A percentile compares a stretch with the other conserved stretches of the same genome.
Evolutionary conservation across 2,329 filamentous ascomycete species (phyloP).

Genomic region (Aspergillus sp.): DNA sequence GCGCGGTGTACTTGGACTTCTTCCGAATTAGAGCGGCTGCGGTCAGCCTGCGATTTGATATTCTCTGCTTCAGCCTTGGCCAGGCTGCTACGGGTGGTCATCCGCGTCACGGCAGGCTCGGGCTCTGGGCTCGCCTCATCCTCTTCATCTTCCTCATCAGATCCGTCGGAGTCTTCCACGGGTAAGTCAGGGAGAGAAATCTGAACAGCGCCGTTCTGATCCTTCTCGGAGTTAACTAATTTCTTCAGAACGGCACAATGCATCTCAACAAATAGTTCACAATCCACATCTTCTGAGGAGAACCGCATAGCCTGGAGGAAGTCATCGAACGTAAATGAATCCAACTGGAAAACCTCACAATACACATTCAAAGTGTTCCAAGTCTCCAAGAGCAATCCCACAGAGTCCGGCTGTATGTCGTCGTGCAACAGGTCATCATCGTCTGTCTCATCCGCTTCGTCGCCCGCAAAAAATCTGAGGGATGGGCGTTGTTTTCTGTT

Average conservation of each 20-base stretch:
- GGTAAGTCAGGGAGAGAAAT: slow-evolving; percentile 69
- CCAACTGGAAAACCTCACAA: slow-evolving; percentile 83
- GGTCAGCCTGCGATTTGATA: slow-evolving; percentile 52
- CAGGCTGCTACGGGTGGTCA: slow-evolving; percentile 77
- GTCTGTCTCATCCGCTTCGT: slow-evolving; percentile 48
- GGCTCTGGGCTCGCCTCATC: slow-evolving; percentile 59
- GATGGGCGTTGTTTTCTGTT: slow-evolving; percentile 57
- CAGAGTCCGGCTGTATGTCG: slow-evolving; percentile 66
- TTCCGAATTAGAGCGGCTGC: slow-evolving; percentile 35
- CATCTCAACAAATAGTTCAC: slow-evolving; percentile 80
- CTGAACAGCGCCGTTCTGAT: slow-evolving; percentile 66
- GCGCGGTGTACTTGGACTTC: slow-evolving; percentile 45
- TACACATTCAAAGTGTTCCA: slow-evolving; percentile 99
- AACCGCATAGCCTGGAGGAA: slow-evolving; percentile 82
- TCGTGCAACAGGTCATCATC: slow-evolving; percentile 38
- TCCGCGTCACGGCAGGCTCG: slow-evolving; percentile 53
- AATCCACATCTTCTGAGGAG: slow-evolving; percentile 62
- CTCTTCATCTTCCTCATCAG: slow-evolving; percentile 52
- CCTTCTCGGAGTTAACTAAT: slow-evolving; percentile 65
- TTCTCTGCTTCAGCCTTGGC: slow-evolving; percentile 70
- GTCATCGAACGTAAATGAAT: slow-evolving; percentile 97
- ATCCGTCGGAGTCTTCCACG: slow-evolving; percentile 59
- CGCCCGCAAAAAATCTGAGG: slow-evolving; percentile 66
- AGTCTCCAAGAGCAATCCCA: slow-evolving; percentile 78
- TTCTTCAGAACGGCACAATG: slow-evolving; percentile 88